Base-by-base conservation (phyloP, 305 asterid species). In the Fraxinus albicans region DNA sequence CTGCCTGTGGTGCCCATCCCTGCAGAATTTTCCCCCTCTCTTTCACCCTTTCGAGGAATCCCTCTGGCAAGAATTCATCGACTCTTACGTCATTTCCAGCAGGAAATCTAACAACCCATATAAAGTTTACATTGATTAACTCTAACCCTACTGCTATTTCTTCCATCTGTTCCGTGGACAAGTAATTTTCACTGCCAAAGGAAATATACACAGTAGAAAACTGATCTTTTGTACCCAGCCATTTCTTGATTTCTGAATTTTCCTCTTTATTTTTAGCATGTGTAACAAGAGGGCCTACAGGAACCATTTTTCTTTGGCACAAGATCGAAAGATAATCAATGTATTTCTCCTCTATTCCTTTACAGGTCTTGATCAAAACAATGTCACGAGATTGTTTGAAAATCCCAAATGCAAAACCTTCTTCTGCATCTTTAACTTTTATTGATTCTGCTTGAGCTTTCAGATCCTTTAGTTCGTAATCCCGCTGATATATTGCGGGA, bases 71-170 rank as follows among this genome's bases (percentile, higher is more conserved):
- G 19, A 25, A 63, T 63, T 63, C 34, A 0, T 63, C 34, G 2
- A 63, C 27, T 63, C 13, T 2, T 8, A 7, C 17, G 1, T n/a
- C 33, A 21, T 63, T 21, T 63, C 33, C 70, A 3, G 13, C 25
- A 13, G 89, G 84, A 73, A 87, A 84, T 6, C 86, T 82, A 8
- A 29, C 33, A 29, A 29, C 33, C 33, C 33, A 29, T 29, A 29
- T 29, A 29, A 29, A 29, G 33, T 29, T 29, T 29, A 29, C 33
- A 84, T 47, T 70, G 13, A 34, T 31, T 25, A 72, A 72, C 78
- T 81, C 84, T n/a, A 87, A 77, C 81, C 84, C 89, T 35, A 63
- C 72, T 34, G 89, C 86, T n/a, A 87, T 55, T 67, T 87, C 90
- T 55, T 36, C 73, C 0, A 80, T 77, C 69, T 87, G 86, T 2